phyloP scores from a whole-genome alignment of 2,329 filamentous ascomycete species.

The Teratosphaeriaceae sp. region DNA sequence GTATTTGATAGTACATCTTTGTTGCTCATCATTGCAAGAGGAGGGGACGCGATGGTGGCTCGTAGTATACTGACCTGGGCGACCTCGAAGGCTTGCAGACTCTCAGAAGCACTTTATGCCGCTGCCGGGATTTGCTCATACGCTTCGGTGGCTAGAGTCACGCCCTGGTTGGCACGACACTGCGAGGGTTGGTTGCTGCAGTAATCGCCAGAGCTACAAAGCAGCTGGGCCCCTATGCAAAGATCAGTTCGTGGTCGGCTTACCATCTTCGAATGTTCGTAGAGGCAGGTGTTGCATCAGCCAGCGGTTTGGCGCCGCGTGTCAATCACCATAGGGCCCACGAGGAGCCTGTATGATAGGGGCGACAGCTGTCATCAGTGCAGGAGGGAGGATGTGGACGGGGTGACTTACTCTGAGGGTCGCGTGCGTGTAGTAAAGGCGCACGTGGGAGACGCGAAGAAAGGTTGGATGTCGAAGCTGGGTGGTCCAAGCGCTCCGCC shows the following conservation, averaged over 20 bases:
- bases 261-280: no score
- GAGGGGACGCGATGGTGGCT: no score
- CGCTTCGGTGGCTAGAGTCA: no score
- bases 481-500: neutral
- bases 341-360: conserved; percentile 47
- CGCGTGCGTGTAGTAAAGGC: no score
- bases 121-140: no score
- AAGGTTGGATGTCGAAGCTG: neutral
- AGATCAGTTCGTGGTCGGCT: neutral
- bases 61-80: neutral
- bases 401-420: conserved; percentile 4
- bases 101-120: no score
- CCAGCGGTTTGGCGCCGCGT: conserved; percentile 56
- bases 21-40: conserved; percentile 37
- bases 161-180: no score
- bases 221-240: no score
- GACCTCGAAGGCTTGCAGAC: neutral
- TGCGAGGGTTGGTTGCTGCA: no score
- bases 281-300: conserved; percentile 41
- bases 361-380: conserved; percentile 57
- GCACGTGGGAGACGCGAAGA: no score
- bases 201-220: no score
- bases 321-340: conserved; percentile 50
- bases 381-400: neutral
- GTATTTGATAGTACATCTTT: conserved; percentile 45